These are phyloP conservation scores for Cordyceps fumosorosea DNA, from an alignment of 2,329 filamentous ascomycete species.

Conservation along the genomic window DNA sequence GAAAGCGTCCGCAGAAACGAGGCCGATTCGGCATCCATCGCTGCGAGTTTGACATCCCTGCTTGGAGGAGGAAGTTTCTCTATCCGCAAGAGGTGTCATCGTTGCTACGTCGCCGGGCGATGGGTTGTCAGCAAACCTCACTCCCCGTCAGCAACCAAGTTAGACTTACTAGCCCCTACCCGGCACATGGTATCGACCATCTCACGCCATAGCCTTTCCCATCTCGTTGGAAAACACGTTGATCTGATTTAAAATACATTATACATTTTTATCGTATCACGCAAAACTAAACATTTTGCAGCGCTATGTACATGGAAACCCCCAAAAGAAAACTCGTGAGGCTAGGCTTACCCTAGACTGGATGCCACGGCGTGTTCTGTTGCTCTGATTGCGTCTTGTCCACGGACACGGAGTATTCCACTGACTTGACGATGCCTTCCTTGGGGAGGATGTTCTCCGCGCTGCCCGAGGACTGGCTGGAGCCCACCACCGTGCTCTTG, in stretches of 20 bases:
- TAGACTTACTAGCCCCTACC: too few species aligned
- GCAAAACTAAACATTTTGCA: neutral
- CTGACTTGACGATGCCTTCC: constrained; percentile 33
- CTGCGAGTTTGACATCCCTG: neutral
- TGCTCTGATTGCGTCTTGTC: constrained; percentile 17
- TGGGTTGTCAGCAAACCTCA: constrained; percentile 10
- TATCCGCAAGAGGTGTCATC: constrained; percentile 4
- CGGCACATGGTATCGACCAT: neutral
- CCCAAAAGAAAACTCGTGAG: neutral
- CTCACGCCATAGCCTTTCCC: neutral
- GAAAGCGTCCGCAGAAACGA: neutral
- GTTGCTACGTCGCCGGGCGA: neutral
- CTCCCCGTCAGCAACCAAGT: neutral
- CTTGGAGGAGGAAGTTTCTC: neutral
- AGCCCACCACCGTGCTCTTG: constrained; percentile 24
- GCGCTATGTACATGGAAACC: neutral
- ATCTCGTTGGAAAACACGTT: neutral
- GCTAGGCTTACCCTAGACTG: neutral
- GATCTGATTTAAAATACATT: neutral
- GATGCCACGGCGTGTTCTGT: constrained; percentile 10
- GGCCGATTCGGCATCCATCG: neutral
- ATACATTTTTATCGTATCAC: neutral
- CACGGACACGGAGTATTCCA: constrained; percentile 35
- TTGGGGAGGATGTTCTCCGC: constrained; percentile 33
- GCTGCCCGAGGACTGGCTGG: constrained; percentile 24